phyloP scores from a whole-genome alignment of 169 alveolate genomes.

The Plasmodium inui region DNA sequence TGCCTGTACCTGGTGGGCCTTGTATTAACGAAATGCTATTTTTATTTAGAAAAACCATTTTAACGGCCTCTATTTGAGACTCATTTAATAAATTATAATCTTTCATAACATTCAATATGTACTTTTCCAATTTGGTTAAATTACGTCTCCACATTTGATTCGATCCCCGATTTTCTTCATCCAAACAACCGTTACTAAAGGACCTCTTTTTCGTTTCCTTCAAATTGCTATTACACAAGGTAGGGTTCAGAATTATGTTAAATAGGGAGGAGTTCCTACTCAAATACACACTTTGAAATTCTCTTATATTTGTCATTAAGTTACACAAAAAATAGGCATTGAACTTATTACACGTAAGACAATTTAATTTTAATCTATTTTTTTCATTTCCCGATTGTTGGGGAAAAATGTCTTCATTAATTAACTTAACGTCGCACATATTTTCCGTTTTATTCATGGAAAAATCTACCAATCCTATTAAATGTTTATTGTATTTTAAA shows the following conservation, averaged over 20 bases:
- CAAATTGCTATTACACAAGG: neutral
- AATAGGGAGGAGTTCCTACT: conserved; percentile 40
- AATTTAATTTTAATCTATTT: conserved; percentile 49
- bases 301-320: conserved; percentile 68
- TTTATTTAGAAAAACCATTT: conserved; percentile 67
- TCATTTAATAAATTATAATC: conserved; percentile 32
- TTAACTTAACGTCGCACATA: conserved; percentile 52
- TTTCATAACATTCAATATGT: conserved; percentile 15
- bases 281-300: conserved; percentile 67
- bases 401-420: conserved; percentile 56
- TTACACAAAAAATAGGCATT: conserved; percentile 59
- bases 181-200: neutral
- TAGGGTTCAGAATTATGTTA: conserved; percentile 37
- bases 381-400: conserved; percentile 1
- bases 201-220: neutral
- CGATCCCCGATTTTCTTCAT: conserved; percentile 6
- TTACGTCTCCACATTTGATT: neutral
- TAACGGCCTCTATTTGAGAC: conserved; percentile 70
- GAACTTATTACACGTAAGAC: conserved; percentile 37
- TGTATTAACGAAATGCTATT: conserved; percentile 89
- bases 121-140: conserved; percentile 25
- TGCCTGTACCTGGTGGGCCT: conserved; percentile 99
- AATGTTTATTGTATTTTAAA: conserved; percentile 45
- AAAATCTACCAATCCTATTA: conserved; percentile 61
- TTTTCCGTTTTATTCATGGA: conserved; percentile 49